Percentiles rank a stretch among this genome's conserved stretches.
Evolutionary conservation across 2,329 filamentous ascomycete genomes (phyloP).

Genomic region (Monilinia fructicola): DNA sequence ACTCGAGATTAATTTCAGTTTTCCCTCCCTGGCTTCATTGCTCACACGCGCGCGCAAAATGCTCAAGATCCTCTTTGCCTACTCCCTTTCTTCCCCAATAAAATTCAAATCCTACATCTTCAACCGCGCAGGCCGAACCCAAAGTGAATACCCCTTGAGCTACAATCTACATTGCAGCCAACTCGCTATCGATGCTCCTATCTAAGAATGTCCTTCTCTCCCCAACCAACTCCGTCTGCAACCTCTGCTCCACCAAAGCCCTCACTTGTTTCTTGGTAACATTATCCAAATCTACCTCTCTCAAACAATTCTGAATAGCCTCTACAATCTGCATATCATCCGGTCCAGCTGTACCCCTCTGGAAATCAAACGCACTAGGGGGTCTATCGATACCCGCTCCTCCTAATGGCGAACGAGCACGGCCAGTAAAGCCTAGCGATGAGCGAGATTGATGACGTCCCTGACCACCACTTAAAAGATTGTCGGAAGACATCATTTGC

Average conservation of each 20-base stretch:
- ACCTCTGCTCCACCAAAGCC: slow-evolving; percentile 85
- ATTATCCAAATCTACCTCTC: slow-evolving; percentile 90
- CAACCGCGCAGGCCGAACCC: neutral
- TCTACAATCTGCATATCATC: slow-evolving; percentile 80
- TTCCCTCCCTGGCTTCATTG: neutral
- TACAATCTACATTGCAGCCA: slow-evolving; percentile 79
- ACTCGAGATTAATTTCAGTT: slow-evolving; percentile 9
- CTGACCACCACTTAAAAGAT: slow-evolving; percentile 42
- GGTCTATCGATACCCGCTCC: slow-evolving; percentile 44
- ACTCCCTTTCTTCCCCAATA: neutral
- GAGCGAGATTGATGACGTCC: slow-evolving; percentile 45
- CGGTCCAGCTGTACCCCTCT: slow-evolving; percentile 59
- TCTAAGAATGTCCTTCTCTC: slow-evolving; percentile 90
- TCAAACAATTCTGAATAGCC: slow-evolving; percentile 77
- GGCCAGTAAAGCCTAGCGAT: slow-evolving; percentile 44
- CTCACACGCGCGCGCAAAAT: slow-evolving; percentile 9
- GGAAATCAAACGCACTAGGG: slow-evolving; percentile 61
- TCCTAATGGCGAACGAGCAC: slow-evolving; percentile 49
- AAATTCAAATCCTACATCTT: neutral
- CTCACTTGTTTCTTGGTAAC: slow-evolving; percentile 97
- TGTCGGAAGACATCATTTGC: slow-evolving; percentile 44
- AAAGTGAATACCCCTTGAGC: neutral
- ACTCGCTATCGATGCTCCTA: slow-evolving; percentile 85
- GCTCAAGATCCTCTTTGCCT: neutral
- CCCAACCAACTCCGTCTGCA: slow-evolving; percentile 84